A percentile compares a stretch with the other conserved stretches of the same genome.
phyloP scores from a whole-genome alignment of 129 eudicot species.

The Helianthus tuberosus region DNA sequence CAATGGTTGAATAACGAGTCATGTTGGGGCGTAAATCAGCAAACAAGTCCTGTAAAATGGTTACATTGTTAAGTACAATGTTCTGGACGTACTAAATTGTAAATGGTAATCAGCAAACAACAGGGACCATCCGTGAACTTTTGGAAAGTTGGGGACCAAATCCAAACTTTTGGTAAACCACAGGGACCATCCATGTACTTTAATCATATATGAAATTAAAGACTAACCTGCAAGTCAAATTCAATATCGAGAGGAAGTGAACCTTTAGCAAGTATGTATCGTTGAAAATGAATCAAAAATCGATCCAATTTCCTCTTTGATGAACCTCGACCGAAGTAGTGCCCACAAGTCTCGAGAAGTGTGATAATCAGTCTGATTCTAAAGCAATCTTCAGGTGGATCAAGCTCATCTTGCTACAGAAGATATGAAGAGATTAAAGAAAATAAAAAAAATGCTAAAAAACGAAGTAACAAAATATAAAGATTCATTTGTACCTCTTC shows the following conservation, averaged over 20 bases:
- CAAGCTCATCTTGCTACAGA: constrained; percentile 78
- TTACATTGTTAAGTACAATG: neutral
- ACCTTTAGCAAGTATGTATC: constrained; percentile 83
- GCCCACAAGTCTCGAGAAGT: constrained; percentile 98
- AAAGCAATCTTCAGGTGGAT: constrained; percentile 97
- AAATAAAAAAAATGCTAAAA: neutral
- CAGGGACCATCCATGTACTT: no score
- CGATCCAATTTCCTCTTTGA: constrained; percentile 94
- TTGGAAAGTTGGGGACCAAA: no score
- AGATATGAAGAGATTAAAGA: constrained; percentile 17
- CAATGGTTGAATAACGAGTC: constrained; percentile 83
- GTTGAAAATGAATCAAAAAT: constrained; percentile 88
- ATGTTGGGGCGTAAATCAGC: constrained; percentile 88
- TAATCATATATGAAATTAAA: neutral
- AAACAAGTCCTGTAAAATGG: constrained; percentile 71
- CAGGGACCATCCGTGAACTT: no score
- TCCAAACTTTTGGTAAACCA: no score
- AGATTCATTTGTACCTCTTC: constrained; percentile 61
- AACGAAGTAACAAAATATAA: neutral
- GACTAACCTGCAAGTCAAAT: constrained; percentile 93
- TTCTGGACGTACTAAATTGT: neutral
- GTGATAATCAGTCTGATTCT: constrained; percentile 89
- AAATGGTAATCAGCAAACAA: neutral
- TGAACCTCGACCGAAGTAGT: constrained; percentile 94
- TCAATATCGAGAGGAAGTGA: constrained; percentile 92